These are phyloP conservation scores for Trichoderma orchidacearum DNA, from an alignment of 495 filamentous ascomycete species.

Conservation along the genomic window DNA sequence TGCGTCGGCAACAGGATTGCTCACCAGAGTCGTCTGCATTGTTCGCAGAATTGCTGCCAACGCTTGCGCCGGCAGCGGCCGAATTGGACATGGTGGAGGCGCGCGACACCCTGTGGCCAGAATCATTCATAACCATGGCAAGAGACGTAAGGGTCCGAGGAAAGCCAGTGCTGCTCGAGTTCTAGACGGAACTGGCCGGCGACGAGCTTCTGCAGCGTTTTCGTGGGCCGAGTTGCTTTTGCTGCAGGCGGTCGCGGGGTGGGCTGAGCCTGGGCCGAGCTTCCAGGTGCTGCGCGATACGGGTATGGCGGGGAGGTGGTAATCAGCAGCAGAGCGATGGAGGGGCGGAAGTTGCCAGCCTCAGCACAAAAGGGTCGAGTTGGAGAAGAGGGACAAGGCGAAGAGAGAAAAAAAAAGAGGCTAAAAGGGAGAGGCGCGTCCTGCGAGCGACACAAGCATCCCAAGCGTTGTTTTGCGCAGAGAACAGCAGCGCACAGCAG, in stretches of 20 bases:
- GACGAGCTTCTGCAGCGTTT: neutral
- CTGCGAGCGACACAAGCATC: neutral
- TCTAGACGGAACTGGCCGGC: too few species aligned
- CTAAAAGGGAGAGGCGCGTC: neutral
- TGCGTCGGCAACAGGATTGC: neutral
- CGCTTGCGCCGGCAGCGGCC: neutral
- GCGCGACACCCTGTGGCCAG: neutral
- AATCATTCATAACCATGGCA: conserved; percentile 6
- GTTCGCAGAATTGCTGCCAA: neutral
- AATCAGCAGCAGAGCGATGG: neutral
- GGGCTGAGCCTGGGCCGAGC: neutral
- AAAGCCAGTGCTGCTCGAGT: too few species aligned
- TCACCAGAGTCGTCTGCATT: conserved; percentile 4
- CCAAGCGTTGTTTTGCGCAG: neutral
- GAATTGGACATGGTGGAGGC: conserved; percentile 4
- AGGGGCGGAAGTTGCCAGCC: neutral
- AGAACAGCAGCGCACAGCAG: neutral
- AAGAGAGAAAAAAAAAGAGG: neutral
- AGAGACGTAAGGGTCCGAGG: too few species aligned
- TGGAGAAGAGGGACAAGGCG: neutral
- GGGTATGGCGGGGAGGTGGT: neutral
- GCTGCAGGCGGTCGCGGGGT: neutral
- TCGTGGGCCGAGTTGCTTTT: neutral
- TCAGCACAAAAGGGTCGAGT: neutral
- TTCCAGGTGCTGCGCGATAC: neutral